Conservation (phyloP, 345 rosid genomes). For the Euphorbia pulcherrima region DNA sequence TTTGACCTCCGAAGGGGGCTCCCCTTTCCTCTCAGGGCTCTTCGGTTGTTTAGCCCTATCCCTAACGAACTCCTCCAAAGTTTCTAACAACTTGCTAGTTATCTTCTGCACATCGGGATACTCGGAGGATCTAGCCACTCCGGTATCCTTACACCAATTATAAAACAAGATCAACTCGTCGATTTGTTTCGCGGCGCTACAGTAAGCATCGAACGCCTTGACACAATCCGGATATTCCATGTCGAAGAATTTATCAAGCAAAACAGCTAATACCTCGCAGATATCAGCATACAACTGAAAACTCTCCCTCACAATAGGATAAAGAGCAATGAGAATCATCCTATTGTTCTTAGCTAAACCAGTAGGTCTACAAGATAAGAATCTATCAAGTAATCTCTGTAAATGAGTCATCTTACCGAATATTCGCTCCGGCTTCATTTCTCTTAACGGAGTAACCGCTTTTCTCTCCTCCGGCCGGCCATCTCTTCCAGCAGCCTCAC, state of each 20-base stretch:
- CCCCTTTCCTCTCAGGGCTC: slow-evolving; percentile 65
- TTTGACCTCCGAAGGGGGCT: slow-evolving; percentile 34
- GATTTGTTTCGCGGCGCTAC: slow-evolving; percentile 67
- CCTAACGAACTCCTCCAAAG: slow-evolving; percentile 75
- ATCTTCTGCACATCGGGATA: slow-evolving; percentile 94
- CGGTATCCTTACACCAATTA: slow-evolving; percentile 71
- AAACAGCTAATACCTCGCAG: slow-evolving; percentile 68
- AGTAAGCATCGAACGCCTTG: slow-evolving; percentile 74
- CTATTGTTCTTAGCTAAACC: slow-evolving; percentile 70
- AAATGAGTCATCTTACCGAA: slow-evolving; percentile 80
- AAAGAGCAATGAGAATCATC: slow-evolving; percentile 67
- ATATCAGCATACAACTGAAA: slow-evolving; percentile 77
- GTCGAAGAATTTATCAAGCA: slow-evolving; percentile 81
- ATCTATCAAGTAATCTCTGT: slow-evolving; percentile 79
- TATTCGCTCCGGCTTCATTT: slow-evolving; percentile 71
- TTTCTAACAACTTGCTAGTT: slow-evolving; percentile 67
- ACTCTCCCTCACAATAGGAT: slow-evolving; percentile 75
- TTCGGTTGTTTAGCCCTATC: slow-evolving; percentile 71
- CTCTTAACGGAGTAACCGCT: slow-evolving; percentile 66
- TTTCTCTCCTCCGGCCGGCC: slow-evolving; percentile 25
- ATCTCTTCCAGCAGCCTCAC: slow-evolving; percentile 45
- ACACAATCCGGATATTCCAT: slow-evolving; percentile 80
- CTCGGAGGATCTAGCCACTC: slow-evolving; percentile 80
- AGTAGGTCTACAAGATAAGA: slow-evolving; percentile 76
- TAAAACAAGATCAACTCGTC: slow-evolving; percentile 73